A percentile compares a stretch with the other conserved stretches of the same genome.
Conservation (phyloP, 495 filamentous ascomycete species). For the Hyaloscypha bicolor region DNA sequence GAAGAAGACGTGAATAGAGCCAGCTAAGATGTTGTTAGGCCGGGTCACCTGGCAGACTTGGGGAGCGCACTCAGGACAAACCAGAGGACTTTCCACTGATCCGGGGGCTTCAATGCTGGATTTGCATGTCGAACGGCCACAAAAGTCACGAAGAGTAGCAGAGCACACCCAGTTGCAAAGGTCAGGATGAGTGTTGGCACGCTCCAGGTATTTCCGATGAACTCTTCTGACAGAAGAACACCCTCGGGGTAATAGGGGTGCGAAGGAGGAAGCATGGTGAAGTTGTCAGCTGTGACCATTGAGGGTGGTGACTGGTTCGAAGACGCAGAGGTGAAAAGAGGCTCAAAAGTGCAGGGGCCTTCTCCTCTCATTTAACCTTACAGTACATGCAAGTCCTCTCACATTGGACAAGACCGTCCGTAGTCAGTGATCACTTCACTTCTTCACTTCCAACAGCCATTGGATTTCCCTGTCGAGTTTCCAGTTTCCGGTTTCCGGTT, state of each 20-base stretch:
- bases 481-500: too few species aligned
- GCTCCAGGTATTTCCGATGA: conserved; percentile 50
- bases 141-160: conserved; percentile 48
- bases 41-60: not conserved
- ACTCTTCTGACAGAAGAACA: conserved; percentile 41
- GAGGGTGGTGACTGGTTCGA: too few species aligned
- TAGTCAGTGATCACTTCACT: too few species aligned
- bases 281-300: not conserved
- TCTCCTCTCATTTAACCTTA: too few species aligned
- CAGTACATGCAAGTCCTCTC: too few species aligned
- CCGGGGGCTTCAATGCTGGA: conserved; percentile 41
- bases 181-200: conserved; percentile 49
- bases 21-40: conserved; percentile 36
- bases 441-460: too few species aligned
- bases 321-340: too few species aligned
- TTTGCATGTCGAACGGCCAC: conserved; percentile 42
- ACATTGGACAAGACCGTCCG: too few species aligned
- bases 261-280: not conserved
- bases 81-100: conserved; percentile 57
- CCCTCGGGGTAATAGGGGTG: conserved; percentile 53
- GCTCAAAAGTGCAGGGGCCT: too few species aligned
- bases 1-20: conserved; percentile 59
- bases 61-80: conserved; percentile 55
- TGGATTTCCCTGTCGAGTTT: too few species aligned
- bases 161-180: conserved; percentile 47